Percentiles rank a stretch among this genome's conserved stretches.
Conservation (phyloP, 257 asterid species). For the Linaria vulgaris region DNA sequence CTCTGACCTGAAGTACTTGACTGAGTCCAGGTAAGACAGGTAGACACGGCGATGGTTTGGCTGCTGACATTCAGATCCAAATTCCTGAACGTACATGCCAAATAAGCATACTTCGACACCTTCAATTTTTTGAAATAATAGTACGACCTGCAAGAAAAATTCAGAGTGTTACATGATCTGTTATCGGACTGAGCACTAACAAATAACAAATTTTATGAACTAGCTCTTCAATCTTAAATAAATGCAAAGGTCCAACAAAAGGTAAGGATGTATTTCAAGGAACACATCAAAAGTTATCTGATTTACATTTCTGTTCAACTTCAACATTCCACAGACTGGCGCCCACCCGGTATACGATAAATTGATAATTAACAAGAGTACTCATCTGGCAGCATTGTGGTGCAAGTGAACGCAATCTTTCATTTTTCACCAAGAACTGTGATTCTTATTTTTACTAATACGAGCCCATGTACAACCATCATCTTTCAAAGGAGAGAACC, state of each 20-base stretch:
- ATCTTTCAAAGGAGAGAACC: conserved; percentile 5
- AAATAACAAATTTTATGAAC: background rate
- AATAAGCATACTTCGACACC: conserved; percentile 98
- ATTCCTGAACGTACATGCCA: conserved; percentile 99
- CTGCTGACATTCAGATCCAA: conserved; percentile 89
- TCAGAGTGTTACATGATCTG: conserved; percentile 16
- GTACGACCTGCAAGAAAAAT: conserved; percentile 63
- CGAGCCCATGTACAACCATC: conserved; percentile 17
- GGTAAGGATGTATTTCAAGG: conserved; percentile 11
- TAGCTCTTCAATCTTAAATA: conserved; percentile 7
- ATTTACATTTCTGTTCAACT: conserved; percentile 5
- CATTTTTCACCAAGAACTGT: background rate
- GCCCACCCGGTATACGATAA: background rate
- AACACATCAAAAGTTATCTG: background rate
- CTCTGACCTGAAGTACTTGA: conserved; percentile 97
- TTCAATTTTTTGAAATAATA: conserved; percentile 92
- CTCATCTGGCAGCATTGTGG: background rate
- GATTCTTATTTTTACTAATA: background rate
- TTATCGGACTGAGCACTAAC: background rate
- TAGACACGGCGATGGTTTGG: conserved; percentile 97
- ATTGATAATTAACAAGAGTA: conserved; percentile 2
- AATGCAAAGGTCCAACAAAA: conserved; percentile 6
- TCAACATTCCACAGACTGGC: background rate
- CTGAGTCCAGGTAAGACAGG: conserved; percentile 95
- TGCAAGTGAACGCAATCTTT: background rate